These are phyloP conservation scores for Paspalum notatum DNA, from an alignment of 176 grass and related monocot genomes.

Conservation along the genomic window DNA sequence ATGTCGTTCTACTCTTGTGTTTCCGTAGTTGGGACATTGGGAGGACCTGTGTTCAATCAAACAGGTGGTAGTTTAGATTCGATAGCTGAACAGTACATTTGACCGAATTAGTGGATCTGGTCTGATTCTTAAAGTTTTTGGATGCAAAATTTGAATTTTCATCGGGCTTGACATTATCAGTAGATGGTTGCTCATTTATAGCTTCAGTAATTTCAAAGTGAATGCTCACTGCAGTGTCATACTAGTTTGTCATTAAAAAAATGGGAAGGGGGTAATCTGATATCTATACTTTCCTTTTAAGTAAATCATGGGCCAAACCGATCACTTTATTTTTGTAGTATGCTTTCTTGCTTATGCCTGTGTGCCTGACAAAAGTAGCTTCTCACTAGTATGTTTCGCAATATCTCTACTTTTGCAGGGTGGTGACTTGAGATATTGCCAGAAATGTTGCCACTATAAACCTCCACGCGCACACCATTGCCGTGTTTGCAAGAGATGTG, in stretches of 20 bases:
- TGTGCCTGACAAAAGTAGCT: background rate
- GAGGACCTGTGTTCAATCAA: background rate
- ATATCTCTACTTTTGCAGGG: constrained; percentile 54
- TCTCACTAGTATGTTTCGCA: background rate
- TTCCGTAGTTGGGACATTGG: background rate
- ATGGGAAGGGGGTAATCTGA: background rate
- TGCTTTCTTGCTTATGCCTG: background rate
- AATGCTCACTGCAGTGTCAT: background rate
- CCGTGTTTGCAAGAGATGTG: constrained; percentile 95
- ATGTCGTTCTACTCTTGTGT: background rate
- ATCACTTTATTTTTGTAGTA: background rate
- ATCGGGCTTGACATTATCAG: background rate
- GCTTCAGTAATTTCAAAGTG: background rate
- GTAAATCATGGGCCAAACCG: background rate
- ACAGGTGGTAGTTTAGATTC: constrained; percentile 6
- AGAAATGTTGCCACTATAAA: constrained; percentile 91
- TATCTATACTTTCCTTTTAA: background rate
- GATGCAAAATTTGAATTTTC: background rate
- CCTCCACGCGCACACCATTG: constrained; percentile 95
- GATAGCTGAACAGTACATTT: background rate
- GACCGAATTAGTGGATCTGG: background rate
- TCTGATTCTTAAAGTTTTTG: background rate
- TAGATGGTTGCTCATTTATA: background rate
- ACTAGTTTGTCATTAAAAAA: background rate
- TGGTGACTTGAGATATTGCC: constrained; percentile 95